Percentiles rank a stretch among this genome's conserved stretches.
phyloP scores from a whole-genome alignment of 768 basidiomycete species.

The Lentinula lateritia region DNA sequence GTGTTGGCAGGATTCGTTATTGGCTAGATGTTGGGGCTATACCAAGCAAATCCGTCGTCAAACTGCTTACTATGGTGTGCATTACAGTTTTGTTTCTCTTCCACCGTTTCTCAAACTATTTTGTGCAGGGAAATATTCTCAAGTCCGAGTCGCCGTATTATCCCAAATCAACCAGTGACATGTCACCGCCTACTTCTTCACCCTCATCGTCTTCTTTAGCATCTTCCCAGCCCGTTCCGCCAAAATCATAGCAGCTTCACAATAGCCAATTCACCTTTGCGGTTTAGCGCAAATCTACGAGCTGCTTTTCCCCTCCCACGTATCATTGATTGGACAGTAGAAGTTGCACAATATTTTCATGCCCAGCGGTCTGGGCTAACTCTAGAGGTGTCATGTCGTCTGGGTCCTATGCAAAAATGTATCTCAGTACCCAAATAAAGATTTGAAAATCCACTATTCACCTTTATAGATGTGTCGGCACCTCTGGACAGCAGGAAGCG shows the following conservation, averaged over 20 bases:
- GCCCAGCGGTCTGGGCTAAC: constrained; percentile 54
- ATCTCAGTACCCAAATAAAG: constrained; percentile 2
- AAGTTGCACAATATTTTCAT: constrained; percentile 45
- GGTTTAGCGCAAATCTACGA: not conserved
- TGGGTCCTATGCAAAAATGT: constrained; percentile 43
- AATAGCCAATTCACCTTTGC: too few relatives aligned
- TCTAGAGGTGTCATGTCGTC: constrained; percentile 60
- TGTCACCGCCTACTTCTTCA: not conserved
- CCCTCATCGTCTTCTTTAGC: constrained; percentile 7
- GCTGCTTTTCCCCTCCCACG: not conserved
- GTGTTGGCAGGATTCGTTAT: constrained; percentile 81
- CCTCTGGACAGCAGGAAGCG: constrained; percentile 55
- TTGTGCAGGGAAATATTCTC: constrained; percentile 56
- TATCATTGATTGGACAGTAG: constrained; percentile 18
- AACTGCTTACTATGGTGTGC: constrained; percentile 73
- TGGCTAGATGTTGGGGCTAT: constrained; percentile 85
- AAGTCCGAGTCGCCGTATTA: constrained; percentile 53
- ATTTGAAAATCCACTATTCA: constrained; percentile 19
- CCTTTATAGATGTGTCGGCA: constrained; percentile 62
- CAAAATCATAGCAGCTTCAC: not conserved
- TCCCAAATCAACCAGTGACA: constrained; percentile 21
- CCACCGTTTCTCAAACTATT: not conserved
- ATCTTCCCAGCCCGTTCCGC: constrained; percentile 8
- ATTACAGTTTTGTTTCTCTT: constrained; percentile 12
- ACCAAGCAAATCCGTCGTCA: constrained; percentile 74